Conservation (phyloP, 1,139 yeast genomes). For the Spathaspora sp. region DNA sequence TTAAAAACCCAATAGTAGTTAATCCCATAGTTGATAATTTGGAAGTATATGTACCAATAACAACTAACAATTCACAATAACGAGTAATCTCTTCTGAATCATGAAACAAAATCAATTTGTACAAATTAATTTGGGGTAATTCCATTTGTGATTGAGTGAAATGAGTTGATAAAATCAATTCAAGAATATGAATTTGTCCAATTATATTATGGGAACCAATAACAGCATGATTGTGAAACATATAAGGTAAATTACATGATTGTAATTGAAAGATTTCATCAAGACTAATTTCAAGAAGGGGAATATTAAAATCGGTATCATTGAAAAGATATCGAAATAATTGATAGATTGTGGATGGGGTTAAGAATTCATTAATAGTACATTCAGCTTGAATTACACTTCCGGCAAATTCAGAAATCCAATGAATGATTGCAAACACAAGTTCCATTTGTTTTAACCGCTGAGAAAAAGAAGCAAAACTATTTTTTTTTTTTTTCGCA, state of each 20-base stretch:
- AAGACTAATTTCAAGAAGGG: neutral
- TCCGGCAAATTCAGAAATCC: constrained; percentile 26
- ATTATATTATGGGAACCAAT: constrained; percentile 9
- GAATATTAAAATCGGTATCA: constrained; percentile 15
- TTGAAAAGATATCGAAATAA: constrained; percentile 16
- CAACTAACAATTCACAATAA: constrained; percentile 19
- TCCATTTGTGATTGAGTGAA: constrained; percentile 6
- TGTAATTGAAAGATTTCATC: constrained; percentile 6
- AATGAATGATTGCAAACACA: constrained; percentile 18
- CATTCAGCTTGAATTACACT: constrained; percentile 16
- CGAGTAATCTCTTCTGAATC: constrained; percentile 17
- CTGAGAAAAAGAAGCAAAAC: neutral
- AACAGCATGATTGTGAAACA: neutral
- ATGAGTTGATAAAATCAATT: constrained; percentile 15
- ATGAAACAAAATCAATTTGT: constrained; percentile 16
- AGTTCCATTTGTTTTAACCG: neutral
- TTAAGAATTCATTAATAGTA: constrained; percentile 13
- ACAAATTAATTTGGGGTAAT: constrained; percentile 13
- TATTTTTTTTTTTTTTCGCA: neutral
- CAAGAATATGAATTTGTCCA: constrained; percentile 15
- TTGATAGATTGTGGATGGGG: constrained; percentile 16
- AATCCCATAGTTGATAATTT: constrained; percentile 21
- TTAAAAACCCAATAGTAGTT: constrained; percentile 18
- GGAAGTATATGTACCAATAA: constrained; percentile 23
- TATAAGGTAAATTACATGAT: neutral